Percentiles rank a stretch among this genome's conserved stretches.
These are phyloP conservation scores for Monilinia laxa DNA, from an alignment of 2,329 filamentous ascomycete genomes.

Conservation along the genomic window DNA sequence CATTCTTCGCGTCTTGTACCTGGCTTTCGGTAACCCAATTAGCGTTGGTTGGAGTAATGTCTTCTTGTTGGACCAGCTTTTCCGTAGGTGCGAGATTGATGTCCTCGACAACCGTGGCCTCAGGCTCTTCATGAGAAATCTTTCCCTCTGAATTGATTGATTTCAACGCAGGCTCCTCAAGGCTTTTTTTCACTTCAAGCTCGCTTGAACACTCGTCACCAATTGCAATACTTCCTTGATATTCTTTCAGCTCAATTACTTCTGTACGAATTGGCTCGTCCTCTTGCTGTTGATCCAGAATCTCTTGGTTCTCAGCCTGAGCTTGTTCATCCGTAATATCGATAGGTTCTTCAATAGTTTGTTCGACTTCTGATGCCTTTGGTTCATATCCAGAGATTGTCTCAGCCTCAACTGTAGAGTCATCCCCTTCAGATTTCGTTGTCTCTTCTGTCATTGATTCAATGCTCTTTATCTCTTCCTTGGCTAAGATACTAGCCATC, in stretches of 20 bases:
- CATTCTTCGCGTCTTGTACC: not conserved
- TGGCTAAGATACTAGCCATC: not conserved
- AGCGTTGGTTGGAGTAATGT: rapidly evolving
- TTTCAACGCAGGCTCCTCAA: not conserved
- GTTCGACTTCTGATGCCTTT: not conserved
- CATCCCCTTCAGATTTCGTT: not conserved
- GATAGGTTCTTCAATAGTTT: not conserved
- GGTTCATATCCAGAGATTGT: not conserved
- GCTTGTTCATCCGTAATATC: not conserved
- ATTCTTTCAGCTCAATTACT: not conserved
- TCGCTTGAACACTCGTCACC: not conserved
- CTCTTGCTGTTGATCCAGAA: not conserved
- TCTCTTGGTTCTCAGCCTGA: not conserved
- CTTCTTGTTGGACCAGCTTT: rapidly evolving
- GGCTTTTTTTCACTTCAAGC: rapidly evolving
- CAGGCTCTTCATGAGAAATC: rapidly evolving
- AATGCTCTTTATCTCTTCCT: not conserved
- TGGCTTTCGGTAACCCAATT: not conserved
- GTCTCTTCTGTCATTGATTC: not conserved
- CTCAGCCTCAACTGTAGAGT: not conserved
- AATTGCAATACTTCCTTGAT: no score
- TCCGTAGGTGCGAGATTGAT: not conserved
- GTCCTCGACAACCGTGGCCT: not conserved
- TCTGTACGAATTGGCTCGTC: not conserved
- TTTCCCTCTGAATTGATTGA: not conserved